Evolutionary conservation across 2,329 filamentous ascomycete genomes (phyloP), one percentile per base, ranked within the genome.

Genomic region (Pyrenochaeta sp.): DNA sequence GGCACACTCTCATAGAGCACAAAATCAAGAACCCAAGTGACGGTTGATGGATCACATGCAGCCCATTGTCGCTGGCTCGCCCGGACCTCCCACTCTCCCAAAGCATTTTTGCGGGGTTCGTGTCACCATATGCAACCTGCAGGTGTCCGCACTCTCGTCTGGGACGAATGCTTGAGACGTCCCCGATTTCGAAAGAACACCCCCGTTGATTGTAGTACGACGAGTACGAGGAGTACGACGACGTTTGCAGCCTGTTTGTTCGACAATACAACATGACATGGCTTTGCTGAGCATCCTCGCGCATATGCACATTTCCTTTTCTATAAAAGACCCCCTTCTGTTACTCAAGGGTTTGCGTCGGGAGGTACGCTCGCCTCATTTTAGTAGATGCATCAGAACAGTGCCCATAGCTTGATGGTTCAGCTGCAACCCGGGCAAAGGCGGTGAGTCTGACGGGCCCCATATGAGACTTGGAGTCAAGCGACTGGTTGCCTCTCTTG

Each of bases 361-460:
- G 28, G 28, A 44, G 13, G 5, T 24, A 27, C 6, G 22, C 3
- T 36, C 52, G 56, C 56, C 56, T 59, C 52, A 59, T 51, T 56
- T 44, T 40, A 10, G 9, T 28, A 27, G 27, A 43, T 24, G n/a
- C 42, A 32, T 45, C 13, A 37, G 32, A 27, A 15, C 7, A 44
- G 19, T 22, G 40, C 40, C 40, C 22, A 13, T 44, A 25, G 40
- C 40, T 44, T 34, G 42, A 47, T 36, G 13, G 9, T 19, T 19
- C 19, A 36, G 43, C 19, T 6, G 28, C n/a, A 19, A 27, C 28
- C 34, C 24, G 47, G 27, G n/a, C 28, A 37, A 28, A 54, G 55
- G 68, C 70, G 68, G 68, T 72, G 68, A 69, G 67, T 64, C 56
- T 62, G 50, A 62, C 57, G 27, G 19, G 28, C 45, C 54, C 47